Base-by-base conservation (phyloP, 257 asterid genomes). In the Solanum stenotomum region DNA sequence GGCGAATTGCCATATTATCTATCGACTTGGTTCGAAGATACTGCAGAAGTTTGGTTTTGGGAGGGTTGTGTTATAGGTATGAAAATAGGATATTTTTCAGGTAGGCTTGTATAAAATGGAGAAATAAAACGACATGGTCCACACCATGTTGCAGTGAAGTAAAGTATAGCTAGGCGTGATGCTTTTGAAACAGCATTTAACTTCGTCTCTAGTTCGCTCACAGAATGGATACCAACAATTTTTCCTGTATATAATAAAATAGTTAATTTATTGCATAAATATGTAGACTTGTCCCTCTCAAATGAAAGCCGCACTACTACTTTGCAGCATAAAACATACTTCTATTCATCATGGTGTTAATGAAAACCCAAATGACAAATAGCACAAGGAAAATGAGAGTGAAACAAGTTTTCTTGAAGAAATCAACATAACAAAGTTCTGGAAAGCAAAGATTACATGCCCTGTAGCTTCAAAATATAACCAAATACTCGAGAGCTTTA, bases 141-240 rank as follows among this genome's bases (percentile, higher is more conserved):
- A 56, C 99, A 94, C 98, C 98, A 95, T 6, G 93, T 90, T 29
- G 98, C 98, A 0, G 96, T 96, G 93, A 95, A 96, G 88, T 95
- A 96, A 67, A 96, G 88, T 18, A 96, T 40, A 37, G 95, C 91
- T 23, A 96, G 93, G 37, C 93, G 93, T 0, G 95, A 92, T 56
- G 91, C 61, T 86, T 78, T 90, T 10, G 91, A 52, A 56, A 98
- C 95, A 46, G 95, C 97, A 33, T 72, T 87, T 88, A 94, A 78
- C 89, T 89, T 94, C 3, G 18, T 33, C 87, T 91, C 93, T 85
- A 94, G 44, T 86, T 94, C 96, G 6, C 87, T 84, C 37, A 89
- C 87, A 56, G 98, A 93, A 78, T 86, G 93, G 84, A 96, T 91
- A 37, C 85, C 89, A 18, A 95, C 89, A 37, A 96, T 90, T 76